phyloP scores from a whole-genome alignment of 2,329 filamentous ascomycete species.

The Pseudogymnoascus sp. region DNA sequence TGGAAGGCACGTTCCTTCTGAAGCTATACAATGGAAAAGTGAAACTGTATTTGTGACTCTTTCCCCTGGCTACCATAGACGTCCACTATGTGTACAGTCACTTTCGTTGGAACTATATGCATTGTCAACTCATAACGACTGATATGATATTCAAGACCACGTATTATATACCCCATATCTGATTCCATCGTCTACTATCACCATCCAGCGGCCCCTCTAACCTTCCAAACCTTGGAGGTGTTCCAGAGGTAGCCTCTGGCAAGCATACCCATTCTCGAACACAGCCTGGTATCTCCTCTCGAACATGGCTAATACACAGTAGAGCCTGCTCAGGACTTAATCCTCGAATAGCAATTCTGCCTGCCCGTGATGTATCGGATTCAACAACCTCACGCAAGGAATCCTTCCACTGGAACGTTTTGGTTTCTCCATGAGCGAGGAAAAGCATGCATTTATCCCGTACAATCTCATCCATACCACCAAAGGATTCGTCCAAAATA shows the following conservation, averaged over 20 bases:
- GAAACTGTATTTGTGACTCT: not conserved
- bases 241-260: conserved; percentile 61
- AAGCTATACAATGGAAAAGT: not conserved
- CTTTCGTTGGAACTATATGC: not conserved
- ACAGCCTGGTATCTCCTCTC: conserved; percentile 79
- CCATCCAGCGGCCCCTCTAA: conserved; percentile 52
- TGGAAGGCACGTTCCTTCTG: not conserved
- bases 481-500: conserved; percentile 80
- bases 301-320: conserved; percentile 84
- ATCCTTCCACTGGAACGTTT: conserved; percentile 27
- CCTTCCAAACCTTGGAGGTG: conserved; percentile 53
- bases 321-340: conserved; percentile 66
- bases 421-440: conserved; percentile 55
- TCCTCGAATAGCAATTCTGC: conserved; percentile 47
- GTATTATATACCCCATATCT: conserved; percentile 48
- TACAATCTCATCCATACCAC: conserved; percentile 70
- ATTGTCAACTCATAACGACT: not conserved
- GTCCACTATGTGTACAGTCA: too few relatives aligned
- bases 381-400: conserved; percentile 31
- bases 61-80: not conserved
- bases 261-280: conserved; percentile 80
- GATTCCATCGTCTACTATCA: conserved; percentile 50
- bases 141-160: not conserved
- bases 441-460: conserved; percentile 84
- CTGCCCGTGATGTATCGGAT: conserved; percentile 38